A percentile compares a stretch with the other conserved stretches of the same genome.
Conservation (phyloP, 2,329 filamentous ascomycete genomes). For the Lachnellula suecica region DNA sequence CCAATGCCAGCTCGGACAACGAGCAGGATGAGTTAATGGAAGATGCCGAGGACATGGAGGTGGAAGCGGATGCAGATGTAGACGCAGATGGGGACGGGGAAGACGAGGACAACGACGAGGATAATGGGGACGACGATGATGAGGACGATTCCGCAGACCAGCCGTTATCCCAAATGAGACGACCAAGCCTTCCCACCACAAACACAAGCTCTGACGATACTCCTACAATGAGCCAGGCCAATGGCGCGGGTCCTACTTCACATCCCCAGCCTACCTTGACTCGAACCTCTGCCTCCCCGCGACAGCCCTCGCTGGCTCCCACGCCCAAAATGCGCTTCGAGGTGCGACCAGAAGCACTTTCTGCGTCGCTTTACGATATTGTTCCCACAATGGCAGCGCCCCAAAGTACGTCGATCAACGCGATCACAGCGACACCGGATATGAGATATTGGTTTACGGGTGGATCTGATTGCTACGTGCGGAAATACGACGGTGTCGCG, state of each 20-base stretch:
- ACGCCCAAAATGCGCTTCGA: slow-evolving; percentile 52
- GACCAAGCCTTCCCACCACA: slow-evolving; percentile 26
- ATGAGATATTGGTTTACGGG: slow-evolving; percentile 94
- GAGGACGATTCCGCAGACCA: slow-evolving; percentile 51
- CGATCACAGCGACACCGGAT: slow-evolving; percentile 87
- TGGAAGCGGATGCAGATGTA: slow-evolving; percentile 32
- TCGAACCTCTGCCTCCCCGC: slow-evolving; percentile 32
- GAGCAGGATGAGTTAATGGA: slow-evolving; percentile 61
- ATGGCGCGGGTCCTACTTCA: slow-evolving; percentile 30
- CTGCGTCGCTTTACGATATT: slow-evolving; percentile 84
- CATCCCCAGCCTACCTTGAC: slow-evolving; percentile 27
- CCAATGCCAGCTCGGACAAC: slow-evolving; percentile 47
- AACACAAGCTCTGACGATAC: slow-evolving; percentile 30
- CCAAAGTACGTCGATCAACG: slow-evolving; percentile 93
- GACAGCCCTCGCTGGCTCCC: slow-evolving; percentile 36
- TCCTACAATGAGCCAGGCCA: slow-evolving; percentile 21
- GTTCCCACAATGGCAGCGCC: slow-evolving; percentile 96
- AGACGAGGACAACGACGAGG: slow-evolving; percentile 33
- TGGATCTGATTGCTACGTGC: slow-evolving; percentile 90
- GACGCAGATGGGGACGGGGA: slow-evolving; percentile 34
- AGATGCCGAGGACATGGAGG: slow-evolving; percentile 37
- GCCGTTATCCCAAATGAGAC: slow-evolving; percentile 23
- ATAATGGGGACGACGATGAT: slow-evolving; percentile 44
- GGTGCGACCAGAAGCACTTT: slow-evolving; percentile 76
- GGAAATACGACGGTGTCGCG: slow-evolving; percentile 93